A percentile compares a stretch with the other conserved stretches of the same genome.
Conservation (phyloP, 805 yeast genomes). For the Pichia nanzhaoensis region DNA sequence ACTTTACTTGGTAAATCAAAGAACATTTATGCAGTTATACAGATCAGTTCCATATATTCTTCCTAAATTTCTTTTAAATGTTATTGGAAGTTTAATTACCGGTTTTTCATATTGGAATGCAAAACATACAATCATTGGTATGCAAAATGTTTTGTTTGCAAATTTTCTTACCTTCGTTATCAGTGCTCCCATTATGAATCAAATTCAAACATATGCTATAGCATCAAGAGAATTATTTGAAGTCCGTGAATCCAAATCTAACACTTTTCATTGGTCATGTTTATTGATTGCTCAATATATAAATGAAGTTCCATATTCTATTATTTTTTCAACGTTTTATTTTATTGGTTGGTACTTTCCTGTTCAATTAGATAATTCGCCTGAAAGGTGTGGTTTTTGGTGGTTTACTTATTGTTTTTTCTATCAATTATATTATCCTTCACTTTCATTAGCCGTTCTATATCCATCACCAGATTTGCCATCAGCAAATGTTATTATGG, state of each 20-base stretch:
- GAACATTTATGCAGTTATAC: constrained; percentile 39
- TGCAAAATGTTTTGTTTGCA: constrained; percentile 53
- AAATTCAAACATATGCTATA: constrained; percentile 54
- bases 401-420: constrained; percentile 30
- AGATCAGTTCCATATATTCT: constrained; percentile 43
- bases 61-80: constrained; percentile 37
- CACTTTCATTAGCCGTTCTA: constrained; percentile 47
- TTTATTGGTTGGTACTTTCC: constrained; percentile 35
- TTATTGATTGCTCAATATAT: constrained; percentile 47
- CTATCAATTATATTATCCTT: constrained; percentile 40
- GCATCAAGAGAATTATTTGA: constrained; percentile 57
- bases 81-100: constrained; percentile 38
- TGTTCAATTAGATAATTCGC: constrained; percentile 29
- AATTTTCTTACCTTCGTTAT: constrained; percentile 48
- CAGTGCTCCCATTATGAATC: constrained; percentile 55
- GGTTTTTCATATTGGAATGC: constrained; percentile 61
- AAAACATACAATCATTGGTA: constrained; percentile 42
- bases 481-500: constrained; percentile 55
- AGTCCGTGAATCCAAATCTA: constrained; percentile 63
- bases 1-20: constrained; percentile 29
- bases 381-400: constrained; percentile 43
- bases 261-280: constrained; percentile 67
- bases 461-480: constrained; percentile 62
- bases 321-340: constrained; percentile 42
- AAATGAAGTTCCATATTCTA: constrained; percentile 56